Conservation (phyloP, 352 stramenopile species). For the Globisporangium parvum region DNA sequence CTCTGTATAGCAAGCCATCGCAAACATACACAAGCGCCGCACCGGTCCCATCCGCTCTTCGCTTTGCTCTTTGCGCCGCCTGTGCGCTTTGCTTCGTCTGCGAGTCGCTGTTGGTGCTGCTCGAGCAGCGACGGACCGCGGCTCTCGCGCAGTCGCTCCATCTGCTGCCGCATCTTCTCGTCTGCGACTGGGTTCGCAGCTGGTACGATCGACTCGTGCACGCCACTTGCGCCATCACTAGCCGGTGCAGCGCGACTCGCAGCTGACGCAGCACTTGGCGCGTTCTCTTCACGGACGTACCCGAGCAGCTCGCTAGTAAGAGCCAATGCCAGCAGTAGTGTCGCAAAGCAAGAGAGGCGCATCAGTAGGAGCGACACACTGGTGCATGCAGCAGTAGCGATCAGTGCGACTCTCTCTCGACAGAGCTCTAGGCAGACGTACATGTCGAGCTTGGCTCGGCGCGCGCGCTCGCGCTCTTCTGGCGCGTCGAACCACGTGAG, state of each 20-base stretch:
- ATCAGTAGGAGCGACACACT: neutral
- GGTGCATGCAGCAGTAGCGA: neutral
- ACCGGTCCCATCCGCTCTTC: slow-evolving; percentile 59
- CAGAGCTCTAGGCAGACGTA: slow-evolving; percentile 16
- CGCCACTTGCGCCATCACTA: slow-evolving; percentile 8
- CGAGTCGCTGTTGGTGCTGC: slow-evolving; percentile 66
- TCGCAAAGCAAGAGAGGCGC: neutral
- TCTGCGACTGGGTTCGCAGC: slow-evolving; percentile 60
- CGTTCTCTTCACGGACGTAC: slow-evolving; percentile 76
- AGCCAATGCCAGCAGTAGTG: neutral
- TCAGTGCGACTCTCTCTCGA: no score
- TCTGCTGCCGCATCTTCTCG: slow-evolving; percentile 61
- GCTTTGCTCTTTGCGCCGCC: slow-evolving; percentile 11
- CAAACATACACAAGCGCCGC: neutral
- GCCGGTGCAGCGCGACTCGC: slow-evolving; percentile 13
- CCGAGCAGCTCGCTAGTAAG: slow-evolving; percentile 62
- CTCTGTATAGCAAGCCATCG: neutral
- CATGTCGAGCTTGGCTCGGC: slow-evolving; percentile 80
- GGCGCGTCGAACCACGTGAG: slow-evolving; percentile 78
- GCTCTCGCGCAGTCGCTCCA: slow-evolving; percentile 48
- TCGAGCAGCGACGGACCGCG: slow-evolving; percentile 72
- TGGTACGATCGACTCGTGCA: slow-evolving; percentile 68
- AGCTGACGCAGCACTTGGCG: slow-evolving; percentile 15
- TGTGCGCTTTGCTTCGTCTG: slow-evolving; percentile 30
- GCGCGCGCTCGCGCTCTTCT: slow-evolving; percentile 72